Evolutionary conservation across 345 rosid species (phyloP).

Genomic region (Clarkia xantiana): DNA sequence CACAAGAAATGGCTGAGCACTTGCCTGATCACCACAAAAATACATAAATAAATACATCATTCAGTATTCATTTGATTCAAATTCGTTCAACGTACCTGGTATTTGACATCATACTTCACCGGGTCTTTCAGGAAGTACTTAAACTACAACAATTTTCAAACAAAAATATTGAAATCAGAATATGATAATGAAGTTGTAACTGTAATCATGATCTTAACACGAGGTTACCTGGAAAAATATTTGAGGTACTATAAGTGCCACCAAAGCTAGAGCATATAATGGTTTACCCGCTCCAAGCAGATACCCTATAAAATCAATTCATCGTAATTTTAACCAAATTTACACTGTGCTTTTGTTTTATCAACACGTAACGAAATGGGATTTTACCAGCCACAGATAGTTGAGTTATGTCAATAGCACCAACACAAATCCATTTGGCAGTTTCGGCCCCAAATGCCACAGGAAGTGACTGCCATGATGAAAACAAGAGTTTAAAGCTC

Average conservation of each 20-base stretch:
- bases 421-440: constrained; percentile 98
- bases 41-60: neutral
- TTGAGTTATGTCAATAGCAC: constrained; percentile 93
- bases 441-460: constrained; percentile 96
- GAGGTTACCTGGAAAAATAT: constrained; percentile 66
- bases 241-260: constrained; percentile 68
- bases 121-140: constrained; percentile 92
- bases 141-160: constrained; percentile 52
- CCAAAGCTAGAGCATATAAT: constrained; percentile 65
- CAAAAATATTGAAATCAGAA: too few species aligned
- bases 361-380: too few species aligned
- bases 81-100: constrained; percentile 42
- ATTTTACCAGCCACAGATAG: constrained; percentile 74
- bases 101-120: constrained; percentile 82
- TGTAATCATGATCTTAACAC: too few species aligned
- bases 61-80: neutral
- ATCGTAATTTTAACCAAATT: too few species aligned
- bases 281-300: constrained; percentile 93
- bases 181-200: too few species aligned
- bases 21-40: constrained; percentile 53
- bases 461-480: constrained; percentile 56
- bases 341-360: too few species aligned
- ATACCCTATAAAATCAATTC: constrained; percentile 36
- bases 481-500: neutral
- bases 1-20: constrained; percentile 89